phyloP scores from a whole-genome alignment of 1,284 basidiomycete species.

The Puccinia polysora region DNA sequence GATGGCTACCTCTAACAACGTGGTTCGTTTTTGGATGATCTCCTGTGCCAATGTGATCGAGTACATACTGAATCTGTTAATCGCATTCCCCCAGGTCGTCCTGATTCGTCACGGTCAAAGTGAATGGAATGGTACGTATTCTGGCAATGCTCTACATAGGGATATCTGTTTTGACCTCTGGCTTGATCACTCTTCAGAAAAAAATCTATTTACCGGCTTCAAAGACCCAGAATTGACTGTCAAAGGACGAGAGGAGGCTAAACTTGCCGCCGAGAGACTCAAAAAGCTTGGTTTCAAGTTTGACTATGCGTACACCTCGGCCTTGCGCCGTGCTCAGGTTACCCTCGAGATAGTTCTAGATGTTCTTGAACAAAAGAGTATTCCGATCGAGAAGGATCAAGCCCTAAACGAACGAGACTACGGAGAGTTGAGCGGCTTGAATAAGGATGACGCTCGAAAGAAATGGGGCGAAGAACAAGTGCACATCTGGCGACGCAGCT shows the following conservation, averaged over 20 bases:
- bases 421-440: constrained; percentile 45
- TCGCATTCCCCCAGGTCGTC: constrained; percentile 28
- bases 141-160: neutral
- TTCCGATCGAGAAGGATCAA: constrained; percentile 53
- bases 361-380: constrained; percentile 53
- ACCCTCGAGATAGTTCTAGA: constrained; percentile 55
- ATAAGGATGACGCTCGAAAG: constrained; percentile 52
- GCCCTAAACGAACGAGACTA: constrained; percentile 56
- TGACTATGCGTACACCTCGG: constrained; percentile 55
- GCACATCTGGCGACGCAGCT: constrained; percentile 53
- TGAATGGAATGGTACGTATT: constrained; percentile 44
- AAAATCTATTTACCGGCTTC: constrained; percentile 47
- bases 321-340: constrained; percentile 54
- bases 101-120: constrained; percentile 45
- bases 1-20: constrained; percentile 19
- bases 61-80: neutral
- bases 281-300: constrained; percentile 49
- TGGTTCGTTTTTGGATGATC: neutral
- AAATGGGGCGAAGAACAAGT: constrained; percentile 57
- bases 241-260: constrained; percentile 49
- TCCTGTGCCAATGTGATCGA: neutral
- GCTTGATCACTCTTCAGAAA: neutral
- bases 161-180: neutral
- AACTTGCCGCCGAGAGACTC: constrained; percentile 48
- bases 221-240: constrained; percentile 44